A percentile compares a stretch with the other conserved stretches of the same genome.
These are phyloP conservation scores for Acephala macrosclerotiorum DNA, from an alignment of 2,329 filamentous ascomycete genomes.

Conservation along the genomic window DNA sequence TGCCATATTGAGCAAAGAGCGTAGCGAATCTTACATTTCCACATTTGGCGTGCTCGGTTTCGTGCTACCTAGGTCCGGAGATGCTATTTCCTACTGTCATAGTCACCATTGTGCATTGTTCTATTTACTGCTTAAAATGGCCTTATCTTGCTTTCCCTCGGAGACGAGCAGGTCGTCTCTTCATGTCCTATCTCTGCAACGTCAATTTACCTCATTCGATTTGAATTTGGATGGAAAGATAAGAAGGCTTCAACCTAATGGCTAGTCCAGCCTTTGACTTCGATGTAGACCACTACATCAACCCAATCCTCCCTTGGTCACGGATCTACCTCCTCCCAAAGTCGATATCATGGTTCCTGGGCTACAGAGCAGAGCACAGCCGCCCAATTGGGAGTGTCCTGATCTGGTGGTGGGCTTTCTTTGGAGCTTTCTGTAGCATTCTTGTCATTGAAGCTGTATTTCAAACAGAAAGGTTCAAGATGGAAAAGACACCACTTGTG, in stretches of 20 bases:
- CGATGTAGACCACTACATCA: slow-evolving; percentile 80
- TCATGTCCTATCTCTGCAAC: slow-evolving; percentile 9
- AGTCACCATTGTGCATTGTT: slow-evolving; percentile 10
- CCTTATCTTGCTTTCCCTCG: not conserved
- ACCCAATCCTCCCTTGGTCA: slow-evolving; percentile 72
- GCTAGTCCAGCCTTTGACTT: slow-evolving; percentile 49
- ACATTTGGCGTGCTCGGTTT: slow-evolving; percentile 9
- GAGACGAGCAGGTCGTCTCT: slow-evolving; percentile 7
- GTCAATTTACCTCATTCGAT: not conserved
- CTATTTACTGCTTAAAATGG: slow-evolving; percentile 10
- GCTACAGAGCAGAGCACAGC: slow-evolving; percentile 56
- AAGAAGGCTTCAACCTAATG: slow-evolving; percentile 4
- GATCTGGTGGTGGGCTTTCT: slow-evolving; percentile 66
- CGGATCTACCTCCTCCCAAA: slow-evolving; percentile 69
- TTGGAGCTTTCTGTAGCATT: slow-evolving; percentile 70
- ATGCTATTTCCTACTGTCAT: slow-evolving; percentile 35
- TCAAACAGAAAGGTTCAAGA: slow-evolving; percentile 58
- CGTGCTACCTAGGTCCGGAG: slow-evolving; percentile 30
- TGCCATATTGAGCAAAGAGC: slow-evolving; percentile 8
- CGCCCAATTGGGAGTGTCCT: slow-evolving; percentile 61
- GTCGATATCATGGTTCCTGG: slow-evolving; percentile 72
- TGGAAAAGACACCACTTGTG: slow-evolving; percentile 63
- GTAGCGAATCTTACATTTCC: not conserved
- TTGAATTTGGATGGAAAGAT: slow-evolving; percentile 4
- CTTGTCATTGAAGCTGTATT: slow-evolving; percentile 65